phyloP scores from a whole-genome alignment of 2,329 filamentous ascomycete species.

The Lecanicillium sp. region DNA sequence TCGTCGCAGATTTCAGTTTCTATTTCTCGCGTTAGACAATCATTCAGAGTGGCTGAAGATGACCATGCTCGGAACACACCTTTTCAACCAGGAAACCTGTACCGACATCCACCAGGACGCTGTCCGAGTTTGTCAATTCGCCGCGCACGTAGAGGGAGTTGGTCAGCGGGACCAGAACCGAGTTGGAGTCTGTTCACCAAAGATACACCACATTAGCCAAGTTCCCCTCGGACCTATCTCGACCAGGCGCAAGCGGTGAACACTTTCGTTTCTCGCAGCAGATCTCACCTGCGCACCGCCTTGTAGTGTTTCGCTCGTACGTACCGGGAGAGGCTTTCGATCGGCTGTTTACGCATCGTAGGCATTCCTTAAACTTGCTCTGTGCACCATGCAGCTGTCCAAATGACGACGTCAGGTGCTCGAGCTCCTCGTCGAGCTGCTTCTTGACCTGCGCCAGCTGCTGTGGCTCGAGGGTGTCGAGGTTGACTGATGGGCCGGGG shows the following conservation, averaged over 20 bases:
- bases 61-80: constrained; percentile 41
- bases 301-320: neutral
- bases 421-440: constrained; percentile 91
- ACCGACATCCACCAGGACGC: constrained; percentile 84
- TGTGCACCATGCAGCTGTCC: constrained; percentile 84
- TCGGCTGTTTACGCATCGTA: constrained; percentile 59
- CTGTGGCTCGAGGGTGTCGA: constrained; percentile 71
- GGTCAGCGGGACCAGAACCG: constrained; percentile 85
- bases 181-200: constrained; percentile 33
- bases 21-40: constrained; percentile 19
- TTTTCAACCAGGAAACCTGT: constrained; percentile 96
- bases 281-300: too few relatives aligned
- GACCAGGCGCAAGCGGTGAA: too few relatives aligned
- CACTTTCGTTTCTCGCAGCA: too few relatives aligned
- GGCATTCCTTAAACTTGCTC: constrained; percentile 84
- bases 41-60: too few relatives aligned
- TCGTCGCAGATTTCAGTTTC: constrained; percentile 44
- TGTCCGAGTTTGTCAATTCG: constrained; percentile 62
- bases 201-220: neutral
- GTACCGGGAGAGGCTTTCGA: constrained; percentile 12
- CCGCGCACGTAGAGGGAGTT: constrained; percentile 92
- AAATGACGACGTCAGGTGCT: constrained; percentile 87
- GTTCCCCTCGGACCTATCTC: neutral
- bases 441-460: constrained; percentile 91
- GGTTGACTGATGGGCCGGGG: constrained; percentile 37